Evolutionary conservation across 2,329 filamentous ascomycete species (phyloP), one percentile per base, ranked within the genome.

Genomic region (Sphaerulina populicola): DNA sequence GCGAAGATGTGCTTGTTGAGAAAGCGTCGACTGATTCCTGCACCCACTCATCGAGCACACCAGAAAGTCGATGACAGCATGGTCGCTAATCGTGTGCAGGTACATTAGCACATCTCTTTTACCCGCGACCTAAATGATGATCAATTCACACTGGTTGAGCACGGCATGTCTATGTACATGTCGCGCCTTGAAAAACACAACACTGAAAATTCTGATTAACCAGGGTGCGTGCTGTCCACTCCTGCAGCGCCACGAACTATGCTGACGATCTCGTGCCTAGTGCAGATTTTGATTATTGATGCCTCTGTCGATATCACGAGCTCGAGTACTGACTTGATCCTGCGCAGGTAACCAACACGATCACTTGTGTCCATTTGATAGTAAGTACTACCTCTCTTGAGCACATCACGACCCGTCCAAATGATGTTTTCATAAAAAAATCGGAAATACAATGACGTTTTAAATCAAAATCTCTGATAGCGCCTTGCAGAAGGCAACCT

Each of bases 91-190:
- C 54, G 35, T 31, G 23, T 29, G 47, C 49, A 59, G 58, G 58
- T 64, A 52, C 52, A 55, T 44, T 38, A 39, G 10, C 11, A 7
- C 6, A 11, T 23, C 33, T 15, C 14, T 35, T 45, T 39, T n/a
- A 27, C 35, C 41, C 31, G 44, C 21, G 45, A 12, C 21, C 29
- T 43, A 11, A 41, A 81, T 81, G 80, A 82, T 82, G 79, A 82
- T 77, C 72, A 58, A 83, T 83, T 83, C 80, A 83, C 80, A 82
- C 80, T 83, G 79, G 82, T 80, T 81, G 80, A 83, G 72, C 74
- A 69, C 69, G 69, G 68, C 67, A 69, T 67, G 66, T 68, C 69
- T 75, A 74, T 69, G 71, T 72, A 64, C 64, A 65, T 62, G 61
- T 51, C 69, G 67, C 62, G 75, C 69, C 62, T 76, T 81, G 79